Conservation (phyloP, 1,284 basidiomycete species). For the Moesziomyces globuligerus region DNA sequence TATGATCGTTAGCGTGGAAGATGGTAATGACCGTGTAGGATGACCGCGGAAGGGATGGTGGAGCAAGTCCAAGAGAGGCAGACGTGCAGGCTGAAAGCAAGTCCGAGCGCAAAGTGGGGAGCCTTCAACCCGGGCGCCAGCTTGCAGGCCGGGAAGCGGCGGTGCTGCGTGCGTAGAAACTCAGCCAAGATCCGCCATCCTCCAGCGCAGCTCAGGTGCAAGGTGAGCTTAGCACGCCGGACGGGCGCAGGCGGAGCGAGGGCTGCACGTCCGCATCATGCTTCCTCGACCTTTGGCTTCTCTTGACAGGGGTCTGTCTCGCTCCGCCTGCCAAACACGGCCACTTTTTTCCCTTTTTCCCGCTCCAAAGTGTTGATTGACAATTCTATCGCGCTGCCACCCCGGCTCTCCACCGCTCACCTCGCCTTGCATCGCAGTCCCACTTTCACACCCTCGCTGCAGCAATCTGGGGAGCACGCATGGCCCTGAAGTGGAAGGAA, state of each 20-base stretch:
- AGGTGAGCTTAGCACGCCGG: slow-evolving; percentile 1
- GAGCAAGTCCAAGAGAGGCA: too few species aligned
- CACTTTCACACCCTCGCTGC: too few species aligned
- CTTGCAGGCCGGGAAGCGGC: not conserved
- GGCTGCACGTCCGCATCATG: too few species aligned
- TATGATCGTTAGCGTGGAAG: not conserved
- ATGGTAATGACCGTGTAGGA: not conserved
- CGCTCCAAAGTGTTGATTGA: slow-evolving; percentile 23
- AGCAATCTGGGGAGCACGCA: too few species aligned
- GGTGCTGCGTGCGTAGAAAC: slow-evolving; percentile 15
- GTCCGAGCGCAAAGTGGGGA: not conserved
- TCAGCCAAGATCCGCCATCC: slow-evolving; percentile 16
- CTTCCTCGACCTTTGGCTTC: slow-evolving; percentile 1
- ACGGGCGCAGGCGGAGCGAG: not conserved
- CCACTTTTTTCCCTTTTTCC: not conserved
- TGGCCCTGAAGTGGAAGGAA: too few species aligned
- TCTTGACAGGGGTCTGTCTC: not conserved
- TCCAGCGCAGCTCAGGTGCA: not conserved
- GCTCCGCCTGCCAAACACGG: slow-evolving; percentile 8
- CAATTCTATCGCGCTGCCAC: slow-evolving; percentile 18
- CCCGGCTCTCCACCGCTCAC: too few species aligned
- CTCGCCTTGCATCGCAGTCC: too few species aligned
- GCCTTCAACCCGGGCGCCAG: too few species aligned
- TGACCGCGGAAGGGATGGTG: not conserved
- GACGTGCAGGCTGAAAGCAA: not conserved